These are phyloP conservation scores for Tulasnella sp. DNA, from an alignment of 768 basidiomycete genomes.

Conservation along the genomic window DNA sequence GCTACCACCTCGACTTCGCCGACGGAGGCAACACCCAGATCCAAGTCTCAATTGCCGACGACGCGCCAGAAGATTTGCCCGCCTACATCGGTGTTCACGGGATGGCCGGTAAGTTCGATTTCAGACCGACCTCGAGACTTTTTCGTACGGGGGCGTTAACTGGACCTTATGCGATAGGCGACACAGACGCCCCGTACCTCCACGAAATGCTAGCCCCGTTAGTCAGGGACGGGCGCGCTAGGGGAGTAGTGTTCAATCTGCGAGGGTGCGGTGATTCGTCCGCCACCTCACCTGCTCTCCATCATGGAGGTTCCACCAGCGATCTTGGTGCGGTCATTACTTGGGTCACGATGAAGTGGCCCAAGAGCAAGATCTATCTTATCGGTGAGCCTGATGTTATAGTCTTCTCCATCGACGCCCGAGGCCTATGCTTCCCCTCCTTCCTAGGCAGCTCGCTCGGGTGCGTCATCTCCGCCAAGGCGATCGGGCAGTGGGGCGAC, in stretches of 20 bases:
- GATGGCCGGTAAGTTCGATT: neutral
- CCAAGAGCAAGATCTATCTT: too few relatives aligned
- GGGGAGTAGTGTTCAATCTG: neutral
- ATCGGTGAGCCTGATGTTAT: too few relatives aligned
- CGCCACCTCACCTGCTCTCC: too few relatives aligned
- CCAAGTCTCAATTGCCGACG: neutral
- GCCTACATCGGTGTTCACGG: neutral
- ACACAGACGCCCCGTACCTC: neutral
- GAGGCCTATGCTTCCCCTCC: neutral
- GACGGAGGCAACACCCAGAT: neutral
- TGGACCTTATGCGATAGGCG: neutral
- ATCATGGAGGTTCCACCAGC: too few relatives aligned
- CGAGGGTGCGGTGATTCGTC: too few relatives aligned
- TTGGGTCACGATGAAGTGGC: too few relatives aligned
- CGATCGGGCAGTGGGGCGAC: neutral
- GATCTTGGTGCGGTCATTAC: too few relatives aligned
- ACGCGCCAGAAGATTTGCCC: neutral
- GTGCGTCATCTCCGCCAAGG: neutral
- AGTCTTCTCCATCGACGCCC: too few relatives aligned
- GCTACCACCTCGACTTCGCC: neutral
- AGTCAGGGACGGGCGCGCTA: neutral
- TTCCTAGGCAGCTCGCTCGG: neutral
- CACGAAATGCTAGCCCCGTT: neutral
- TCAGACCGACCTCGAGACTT: neutral
- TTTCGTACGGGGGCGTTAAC: neutral